A percentile compares a stretch with the other conserved stretches of the same genome.
These are phyloP conservation scores for Aotearoamyces nothofagi DNA, from an alignment of 2,329 filamentous ascomycete species.

Conservation along the genomic window DNA sequence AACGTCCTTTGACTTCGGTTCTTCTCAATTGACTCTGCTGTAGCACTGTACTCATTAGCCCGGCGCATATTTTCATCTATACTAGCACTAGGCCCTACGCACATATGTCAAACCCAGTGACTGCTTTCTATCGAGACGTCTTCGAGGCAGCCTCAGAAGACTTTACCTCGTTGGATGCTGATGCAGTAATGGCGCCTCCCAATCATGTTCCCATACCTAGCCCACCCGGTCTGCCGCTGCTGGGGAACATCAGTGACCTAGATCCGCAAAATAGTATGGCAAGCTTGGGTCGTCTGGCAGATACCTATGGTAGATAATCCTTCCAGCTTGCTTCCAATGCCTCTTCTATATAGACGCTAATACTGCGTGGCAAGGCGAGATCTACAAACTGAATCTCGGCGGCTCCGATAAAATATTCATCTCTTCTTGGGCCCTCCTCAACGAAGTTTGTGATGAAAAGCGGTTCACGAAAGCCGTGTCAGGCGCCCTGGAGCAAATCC, in stretches of 20 bases:
- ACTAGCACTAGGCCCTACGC: too few species aligned
- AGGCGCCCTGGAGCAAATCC: constrained; percentile 34
- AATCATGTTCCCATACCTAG: constrained; percentile 38
- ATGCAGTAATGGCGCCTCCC: too few species aligned
- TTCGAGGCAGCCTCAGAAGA: too few species aligned
- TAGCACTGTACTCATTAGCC: too few species aligned
- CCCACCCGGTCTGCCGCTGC: constrained; percentile 44
- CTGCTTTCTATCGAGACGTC: too few species aligned
- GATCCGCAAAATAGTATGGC: constrained; percentile 38
- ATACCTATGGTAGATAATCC: constrained; percentile 41
- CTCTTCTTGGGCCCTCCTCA: constrained; percentile 36
- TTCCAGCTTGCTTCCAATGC: background rate
- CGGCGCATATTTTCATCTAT: too few species aligned
- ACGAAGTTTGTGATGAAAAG: constrained; percentile 50
- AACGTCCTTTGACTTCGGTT: too few species aligned
- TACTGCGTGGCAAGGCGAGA: constrained; percentile 21
- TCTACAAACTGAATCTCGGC: constrained; percentile 39
- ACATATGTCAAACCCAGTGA: too few species aligned
- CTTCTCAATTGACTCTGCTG: too few species aligned
- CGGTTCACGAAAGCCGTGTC: constrained; percentile 45
- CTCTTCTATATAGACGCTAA: background rate
- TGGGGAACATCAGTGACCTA: constrained; percentile 52
- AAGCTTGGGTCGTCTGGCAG: constrained; percentile 39
- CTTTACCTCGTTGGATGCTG: too few species aligned
- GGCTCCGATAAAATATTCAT: constrained; percentile 32